phyloP scores from a whole-genome alignment of 129 eudicot species.

The Chrysanthemum lavandulifolium region DNA sequence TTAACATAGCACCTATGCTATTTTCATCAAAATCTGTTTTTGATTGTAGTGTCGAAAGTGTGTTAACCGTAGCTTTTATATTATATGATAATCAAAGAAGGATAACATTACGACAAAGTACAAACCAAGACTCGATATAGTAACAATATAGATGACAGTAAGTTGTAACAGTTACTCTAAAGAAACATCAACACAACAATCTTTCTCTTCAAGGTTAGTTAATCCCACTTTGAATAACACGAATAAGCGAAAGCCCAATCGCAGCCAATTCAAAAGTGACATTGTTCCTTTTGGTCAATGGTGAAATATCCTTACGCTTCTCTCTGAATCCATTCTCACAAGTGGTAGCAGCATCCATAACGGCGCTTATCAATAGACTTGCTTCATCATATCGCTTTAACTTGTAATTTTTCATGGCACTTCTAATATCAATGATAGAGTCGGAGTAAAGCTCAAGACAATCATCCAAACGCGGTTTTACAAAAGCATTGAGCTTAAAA shows the following conservation, averaged over 20 bases:
- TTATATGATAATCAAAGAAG: neutral
- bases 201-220: conserved; percentile 1
- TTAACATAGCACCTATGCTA: too few relatives aligned
- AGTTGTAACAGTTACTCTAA: neutral
- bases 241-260: conserved; percentile 36
- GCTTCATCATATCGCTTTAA: conserved; percentile 29
- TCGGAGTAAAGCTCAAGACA: conserved; percentile 41
- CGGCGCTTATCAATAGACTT: conserved; percentile 29
- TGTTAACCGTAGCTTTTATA: too few relatives aligned
- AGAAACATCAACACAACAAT: neutral
- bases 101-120: neutral
- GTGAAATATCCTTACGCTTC: conserved; percentile 26
- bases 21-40: too few relatives aligned
- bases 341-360: conserved; percentile 45
- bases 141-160: neutral
- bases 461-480: conserved; percentile 34
- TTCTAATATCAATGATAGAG: conserved; percentile 18
- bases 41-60: too few relatives aligned
- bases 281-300: conserved; percentile 35
- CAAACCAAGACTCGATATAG: conserved; percentile 2
- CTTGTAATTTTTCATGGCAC: conserved; percentile 30
- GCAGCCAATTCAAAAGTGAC: conserved; percentile 36
- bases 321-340: conserved; percentile 53
- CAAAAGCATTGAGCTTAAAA: neutral
- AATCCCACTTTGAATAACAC: conserved; percentile 24